Base-by-base conservation (phyloP, 805 yeast genomes). In the Myxozyma monticola region DNA sequence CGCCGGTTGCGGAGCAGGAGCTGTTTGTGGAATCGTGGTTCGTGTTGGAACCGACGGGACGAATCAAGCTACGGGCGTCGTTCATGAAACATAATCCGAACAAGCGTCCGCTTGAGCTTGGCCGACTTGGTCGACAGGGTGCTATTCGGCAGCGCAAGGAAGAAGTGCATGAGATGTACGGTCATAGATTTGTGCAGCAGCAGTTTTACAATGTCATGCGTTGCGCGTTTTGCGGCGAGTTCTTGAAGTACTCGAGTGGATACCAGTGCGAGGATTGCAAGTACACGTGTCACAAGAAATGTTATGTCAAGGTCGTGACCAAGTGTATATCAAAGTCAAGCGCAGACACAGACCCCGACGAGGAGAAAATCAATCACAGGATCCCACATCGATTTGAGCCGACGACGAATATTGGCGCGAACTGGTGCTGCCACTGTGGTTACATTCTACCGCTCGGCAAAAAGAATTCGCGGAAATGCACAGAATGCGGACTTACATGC, bases 371-470 rank as follows among this genome's bases (percentile, higher is more conserved):
- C 67, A 93, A 93, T 64, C 98, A 93, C 68, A 85, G 96, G 59
- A 93, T 93, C 60, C 99, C 99, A 30, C 99, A 93, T 67, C 81
- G 96, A 66, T 91, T 91, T 67, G 96, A 87, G 60, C 90, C 91
- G n/a, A 80, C 82, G 24, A 78, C 93, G 15, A 93, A 93, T 65
- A 83, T 89, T 70, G 95, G 96, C 62, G 95, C 99, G 1, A 90
- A 91, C 65, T 93, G 99, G 99, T 93, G 99, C 71, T 93, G 98
- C 62, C 99, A 93, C 67, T 93, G 99, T 77, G 99, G 99, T 54
- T 88, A 88, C 65, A 83, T 93, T 45, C 75, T 93, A 56, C 98
- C 99, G 15, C 84, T 96, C 85, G 96, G 98, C 45, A 81, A 84
- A 63, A 89, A 88, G 68, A 89, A 87, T 61, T 95, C 90, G 9